A percentile compares a stretch with the other conserved stretches of the same genome.
Evolutionary conservation across 768 basidiomycete genomes (phyloP).

Genomic region (Hericium erinaceus): DNA sequence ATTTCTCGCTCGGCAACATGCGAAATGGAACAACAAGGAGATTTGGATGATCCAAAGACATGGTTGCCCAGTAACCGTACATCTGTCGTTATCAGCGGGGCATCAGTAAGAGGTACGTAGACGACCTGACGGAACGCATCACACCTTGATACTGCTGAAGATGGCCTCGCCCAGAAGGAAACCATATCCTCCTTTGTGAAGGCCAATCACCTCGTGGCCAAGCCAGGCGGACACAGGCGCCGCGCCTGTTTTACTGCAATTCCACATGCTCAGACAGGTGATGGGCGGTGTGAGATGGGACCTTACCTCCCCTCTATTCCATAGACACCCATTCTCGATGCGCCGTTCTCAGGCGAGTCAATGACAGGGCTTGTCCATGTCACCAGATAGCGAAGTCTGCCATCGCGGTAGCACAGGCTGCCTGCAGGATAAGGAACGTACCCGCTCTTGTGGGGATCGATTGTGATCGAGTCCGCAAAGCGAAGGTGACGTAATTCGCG

Average conservation of each 20-base stretch:
- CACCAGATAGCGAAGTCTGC: constrained; percentile 26
- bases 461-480: constrained; percentile 30
- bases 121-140: neutral
- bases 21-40: constrained; percentile 35
- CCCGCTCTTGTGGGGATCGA: constrained; percentile 35
- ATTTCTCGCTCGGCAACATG: constrained; percentile 25
- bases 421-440: constrained; percentile 37
- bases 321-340: constrained; percentile 32
- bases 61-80: constrained; percentile 32
- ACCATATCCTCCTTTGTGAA: constrained; percentile 31
- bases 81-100: constrained; percentile 11
- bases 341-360: constrained; percentile 19
- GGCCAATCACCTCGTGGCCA: constrained; percentile 30
- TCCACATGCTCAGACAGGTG: neutral
- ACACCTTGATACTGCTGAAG: constrained; percentile 28
- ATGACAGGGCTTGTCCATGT: constrained; percentile 29
- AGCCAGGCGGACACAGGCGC: constrained; percentile 29
- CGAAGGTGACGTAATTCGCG: constrained; percentile 19
- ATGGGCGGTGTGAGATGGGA: neutral
- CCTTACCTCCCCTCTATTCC: constrained; percentile 40
- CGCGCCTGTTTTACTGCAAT: constrained; percentile 37
- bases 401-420: constrained; percentile 31
- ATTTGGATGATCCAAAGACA: constrained; percentile 23
- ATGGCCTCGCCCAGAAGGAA: constrained; percentile 29
- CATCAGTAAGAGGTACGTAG: neutral